phyloP scores from a whole-genome alignment of 306 rosid genomes.

The Betula pendula region DNA sequence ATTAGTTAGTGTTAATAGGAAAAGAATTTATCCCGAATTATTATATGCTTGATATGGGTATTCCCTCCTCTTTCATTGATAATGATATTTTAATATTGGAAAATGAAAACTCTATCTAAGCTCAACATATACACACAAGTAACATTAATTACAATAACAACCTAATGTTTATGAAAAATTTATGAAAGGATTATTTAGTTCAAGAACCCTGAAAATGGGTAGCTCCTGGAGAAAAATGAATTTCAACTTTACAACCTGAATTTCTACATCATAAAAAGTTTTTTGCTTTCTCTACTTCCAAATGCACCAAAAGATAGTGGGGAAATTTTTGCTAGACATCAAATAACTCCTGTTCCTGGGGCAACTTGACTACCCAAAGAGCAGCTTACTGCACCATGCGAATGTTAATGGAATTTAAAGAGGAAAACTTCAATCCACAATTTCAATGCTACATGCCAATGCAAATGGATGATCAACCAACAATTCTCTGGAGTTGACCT shows the following conservation, averaged over 20 bases:
- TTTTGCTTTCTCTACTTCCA: not conserved
- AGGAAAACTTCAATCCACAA: not conserved
- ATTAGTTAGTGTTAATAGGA: too few relatives aligned
- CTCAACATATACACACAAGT: not conserved
- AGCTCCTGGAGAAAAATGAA: too few relatives aligned
- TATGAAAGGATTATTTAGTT: too few relatives aligned
- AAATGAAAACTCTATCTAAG: not conserved
- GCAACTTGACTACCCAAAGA: not conserved
- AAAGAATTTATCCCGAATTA: too few relatives aligned
- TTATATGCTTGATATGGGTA: not conserved
- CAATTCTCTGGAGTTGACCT: not conserved
- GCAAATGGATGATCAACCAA: not conserved
- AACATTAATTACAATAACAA: not conserved
- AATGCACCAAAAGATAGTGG: not conserved
- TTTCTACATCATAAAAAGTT: not conserved
- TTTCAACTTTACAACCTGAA: not conserved
- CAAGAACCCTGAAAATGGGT: too few relatives aligned
- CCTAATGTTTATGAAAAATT: too few relatives aligned
- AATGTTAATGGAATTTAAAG: not conserved
- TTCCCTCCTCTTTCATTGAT: not conserved
- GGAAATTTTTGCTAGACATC: not conserved
- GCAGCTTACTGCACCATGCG: not conserved
- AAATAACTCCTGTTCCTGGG: not conserved
- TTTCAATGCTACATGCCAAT: not conserved
- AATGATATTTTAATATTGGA: not conserved